Evolutionary conservation across 257 asterid genomes (phyloP), one percentile per base, ranked within the genome.

Genomic region (Solanum gandarillasii): DNA sequence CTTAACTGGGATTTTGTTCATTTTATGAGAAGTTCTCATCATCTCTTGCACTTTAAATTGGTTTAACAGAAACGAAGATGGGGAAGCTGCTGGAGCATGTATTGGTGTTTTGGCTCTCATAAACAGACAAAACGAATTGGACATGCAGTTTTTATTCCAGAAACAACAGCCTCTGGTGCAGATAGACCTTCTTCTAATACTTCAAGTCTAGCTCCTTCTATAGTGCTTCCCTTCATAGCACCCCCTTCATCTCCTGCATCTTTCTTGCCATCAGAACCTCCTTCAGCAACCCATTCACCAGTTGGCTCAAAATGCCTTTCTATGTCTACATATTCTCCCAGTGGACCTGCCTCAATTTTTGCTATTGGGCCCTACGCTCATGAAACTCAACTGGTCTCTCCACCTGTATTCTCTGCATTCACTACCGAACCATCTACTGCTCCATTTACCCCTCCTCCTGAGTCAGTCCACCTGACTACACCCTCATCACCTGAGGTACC

Each of bases 401-500:
- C 99, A 58, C 99, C 99, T 0, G 94, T 94, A 71, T 96, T 96
- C 92, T 97, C 99, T 27, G 94, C 96, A 34, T 95, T 92, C 93
- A 95, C 97, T 36, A 95, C 99, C 0, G 98, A 97, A 89, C 99
- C 99, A 48, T 97, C 99, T 8, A 95, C 99, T 29, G 99, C 99
- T 75, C 98, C 99, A 43, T 95, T 91, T 73, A 95, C 99, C 38
- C 99, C 99, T 87, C 99, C 99, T n/a, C 96, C 98, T 0, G 99
- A 97, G 90, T 93, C 95, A 3, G 92, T 91, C 88, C 98, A 94
- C 90, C 82, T 95, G 91, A 97, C 99, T 5, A 94, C 96, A 41
- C 99, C 99, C 83, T 95, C 99, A 85, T 97, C 99, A 32, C 99
- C 99, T 6, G 99, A 97, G 93, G 99, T 97, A 58, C 99, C 99